phyloP scores from a whole-genome alignment of 75 land plant genomes.

The Chamaecyparis obtusa region DNA sequence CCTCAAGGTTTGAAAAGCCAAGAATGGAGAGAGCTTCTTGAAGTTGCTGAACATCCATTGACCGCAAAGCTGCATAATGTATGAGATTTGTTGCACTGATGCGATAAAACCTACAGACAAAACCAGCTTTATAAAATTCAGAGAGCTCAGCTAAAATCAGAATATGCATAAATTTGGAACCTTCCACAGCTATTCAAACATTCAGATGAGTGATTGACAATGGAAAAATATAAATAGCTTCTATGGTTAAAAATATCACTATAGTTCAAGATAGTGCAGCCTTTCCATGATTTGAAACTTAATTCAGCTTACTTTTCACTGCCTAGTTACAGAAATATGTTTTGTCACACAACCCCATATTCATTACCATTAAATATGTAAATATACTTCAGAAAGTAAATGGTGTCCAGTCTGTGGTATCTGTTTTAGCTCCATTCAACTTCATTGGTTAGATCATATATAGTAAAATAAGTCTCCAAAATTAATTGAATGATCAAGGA shows the following conservation, averaged over 20 bases:
- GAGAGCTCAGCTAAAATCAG: neutral
- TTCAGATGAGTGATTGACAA: neutral
- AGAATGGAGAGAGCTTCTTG: conserved; percentile 36
- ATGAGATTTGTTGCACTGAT: conserved; percentile 55
- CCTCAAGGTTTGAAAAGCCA: conserved; percentile 43
- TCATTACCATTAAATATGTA: neutral
- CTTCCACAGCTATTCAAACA: neutral
- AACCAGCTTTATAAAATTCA: neutral
- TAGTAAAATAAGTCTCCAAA: neutral
- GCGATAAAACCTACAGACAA: conserved; percentile 28
- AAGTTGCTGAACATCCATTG: conserved; percentile 40
- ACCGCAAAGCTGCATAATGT: conserved; percentile 48
- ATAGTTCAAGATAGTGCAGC: neutral
- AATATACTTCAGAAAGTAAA: neutral
- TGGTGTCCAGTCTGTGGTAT: neutral
- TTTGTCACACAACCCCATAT: neutral
- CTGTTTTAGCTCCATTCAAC: neutral
- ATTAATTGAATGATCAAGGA: neutral
- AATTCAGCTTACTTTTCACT: neutral
- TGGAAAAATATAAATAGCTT: neutral
- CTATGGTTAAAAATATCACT: neutral
- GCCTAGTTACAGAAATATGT: neutral
- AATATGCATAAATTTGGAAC: neutral
- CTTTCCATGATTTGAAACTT: neutral
- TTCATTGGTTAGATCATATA: neutral